phyloP scores from a whole-genome alignment of 2,329 filamentous ascomycete genomes.

The Alternaria arbusti region DNA sequence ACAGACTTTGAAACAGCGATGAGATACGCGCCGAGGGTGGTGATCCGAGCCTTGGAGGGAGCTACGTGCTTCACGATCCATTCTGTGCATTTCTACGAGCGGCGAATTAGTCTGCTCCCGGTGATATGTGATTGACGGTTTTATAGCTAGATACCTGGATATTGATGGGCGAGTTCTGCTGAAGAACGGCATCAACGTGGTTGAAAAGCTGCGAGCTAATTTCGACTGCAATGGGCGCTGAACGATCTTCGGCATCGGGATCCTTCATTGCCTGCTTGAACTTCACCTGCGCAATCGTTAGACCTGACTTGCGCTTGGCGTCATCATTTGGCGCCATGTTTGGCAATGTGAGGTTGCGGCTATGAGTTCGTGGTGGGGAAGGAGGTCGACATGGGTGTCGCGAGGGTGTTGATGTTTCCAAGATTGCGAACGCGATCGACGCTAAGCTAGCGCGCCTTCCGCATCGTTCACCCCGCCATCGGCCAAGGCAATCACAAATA shows the following conservation, averaged over 20 bases:
- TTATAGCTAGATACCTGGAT: constrained; percentile 43
- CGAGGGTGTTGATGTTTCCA: constrained; percentile 10
- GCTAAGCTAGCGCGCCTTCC: constrained; percentile 18
- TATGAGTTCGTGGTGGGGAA: constrained; percentile 7
- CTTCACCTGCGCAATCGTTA: constrained; percentile 38
- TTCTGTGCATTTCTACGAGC: constrained; percentile 77
- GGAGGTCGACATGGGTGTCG: not conserved
- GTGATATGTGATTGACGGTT: constrained; percentile 20
- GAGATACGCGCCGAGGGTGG: constrained; percentile 77
- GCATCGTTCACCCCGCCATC: constrained; percentile 17
- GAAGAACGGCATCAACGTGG: constrained; percentile 35
- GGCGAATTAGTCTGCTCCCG: constrained; percentile 43
- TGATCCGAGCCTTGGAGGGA: constrained; percentile 69
- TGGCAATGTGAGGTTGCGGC: constrained; percentile 4
- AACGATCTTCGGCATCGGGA: constrained; percentile 22
- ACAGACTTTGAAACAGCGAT: constrained; percentile 70
- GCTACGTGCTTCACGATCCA: constrained; percentile 80
- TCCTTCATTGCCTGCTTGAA: constrained; percentile 37
- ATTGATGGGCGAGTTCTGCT: constrained; percentile 35
- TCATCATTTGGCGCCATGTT: constrained; percentile 31
- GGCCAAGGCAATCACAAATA: constrained; percentile 22
- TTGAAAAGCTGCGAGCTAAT: constrained; percentile 32
- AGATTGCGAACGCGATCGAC: constrained; percentile 6
- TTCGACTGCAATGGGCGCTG: constrained; percentile 28
- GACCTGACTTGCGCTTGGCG: constrained; percentile 30